Conservation (phyloP, 2,329 filamentous ascomycete species). For the Aspergillus clavatus region DNA sequence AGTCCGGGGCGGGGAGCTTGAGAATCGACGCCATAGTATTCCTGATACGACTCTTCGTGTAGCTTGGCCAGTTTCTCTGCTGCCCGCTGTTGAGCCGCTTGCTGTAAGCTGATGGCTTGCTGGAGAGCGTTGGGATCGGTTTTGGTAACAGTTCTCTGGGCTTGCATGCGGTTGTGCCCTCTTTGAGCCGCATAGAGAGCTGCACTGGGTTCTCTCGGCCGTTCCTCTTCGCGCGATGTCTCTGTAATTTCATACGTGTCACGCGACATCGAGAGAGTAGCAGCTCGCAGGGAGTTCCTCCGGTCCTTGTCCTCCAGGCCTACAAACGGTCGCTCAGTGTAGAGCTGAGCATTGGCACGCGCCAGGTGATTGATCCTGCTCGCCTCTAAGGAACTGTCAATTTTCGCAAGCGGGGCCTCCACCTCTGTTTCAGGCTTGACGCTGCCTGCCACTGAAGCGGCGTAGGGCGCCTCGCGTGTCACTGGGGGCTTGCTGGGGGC, state of each 20-base stretch:
- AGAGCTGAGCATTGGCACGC: conserved; percentile 70
- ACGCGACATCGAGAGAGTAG: conserved; percentile 83
- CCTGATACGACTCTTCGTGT: conserved; percentile 66
- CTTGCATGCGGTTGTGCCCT: conserved; percentile 30
- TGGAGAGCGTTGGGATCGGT: conserved; percentile 21
- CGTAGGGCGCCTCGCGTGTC: conserved; percentile 49
- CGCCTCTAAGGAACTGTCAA: conserved; percentile 44
- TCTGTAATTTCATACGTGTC: conserved; percentile 69
- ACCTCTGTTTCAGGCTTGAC: conserved; percentile 34
- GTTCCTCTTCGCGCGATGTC: conserved; percentile 27
- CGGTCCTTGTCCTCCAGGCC: conserved; percentile 67
- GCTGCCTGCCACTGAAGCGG: conserved; percentile 67
- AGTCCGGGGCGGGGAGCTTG: conserved; percentile 45
- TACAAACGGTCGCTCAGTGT: conserved; percentile 69
- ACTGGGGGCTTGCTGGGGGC: conserved; percentile 46
- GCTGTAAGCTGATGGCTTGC: conserved; percentile 59
- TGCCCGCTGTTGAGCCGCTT: conserved; percentile 80
- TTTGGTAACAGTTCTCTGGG: conserved; percentile 28
- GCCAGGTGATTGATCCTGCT: conserved; percentile 62
- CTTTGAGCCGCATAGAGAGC: conserved; percentile 30
- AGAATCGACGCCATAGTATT: conserved; percentile 66
- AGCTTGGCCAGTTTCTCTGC: conserved; percentile 78
- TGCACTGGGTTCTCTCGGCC: conserved; percentile 8
- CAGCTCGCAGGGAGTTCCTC: conserved; percentile 70
- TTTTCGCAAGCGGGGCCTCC: conserved; percentile 45